Evolutionary conservation across 495 filamentous ascomycete genomes (phyloP), one percentile per base, ranked within the genome.

Genomic region (Xylona heveae): DNA sequence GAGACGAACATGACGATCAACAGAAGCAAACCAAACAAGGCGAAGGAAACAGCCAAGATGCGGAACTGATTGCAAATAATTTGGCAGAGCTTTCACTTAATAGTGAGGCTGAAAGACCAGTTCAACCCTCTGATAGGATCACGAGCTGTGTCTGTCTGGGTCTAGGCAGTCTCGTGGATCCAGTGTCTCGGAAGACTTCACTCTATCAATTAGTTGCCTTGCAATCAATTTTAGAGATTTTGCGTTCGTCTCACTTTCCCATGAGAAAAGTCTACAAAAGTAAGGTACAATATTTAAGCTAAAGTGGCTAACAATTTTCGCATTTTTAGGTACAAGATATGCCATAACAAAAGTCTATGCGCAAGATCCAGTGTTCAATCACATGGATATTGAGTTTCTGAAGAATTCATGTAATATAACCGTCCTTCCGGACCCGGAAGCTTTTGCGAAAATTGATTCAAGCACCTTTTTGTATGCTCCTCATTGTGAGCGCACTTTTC

Each of bases 291-390:
- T 31, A 12, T 12, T 16, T 21, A 3, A 19, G 13, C 8, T 20
- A 25, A 20, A 18, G 38, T 24, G 31, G 16, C 26, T 28, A 36
- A 26, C 14, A 28, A n/a, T n/a, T n/a, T n/a, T n/a, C n/a, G n/a
- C n/a, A n/a, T n/a, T n/a, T n/a, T n/a, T n/a, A n/a, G n/a, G n/a
- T n/a, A n/a, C n/a, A n/a, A n/a, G n/a, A 14, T 14, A 17, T 20
- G n/a, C 15, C 10, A 28, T 28, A 16, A 3, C 46, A 19, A 47
- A 50, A 18, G 52, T 65, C 30, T 49, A 66, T 38, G 63, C 73
- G 15, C 78, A 84, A 53, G 78, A 84, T 30, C 78, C 78, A 5
- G 42, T 64, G 39, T 81, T 80, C 52, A 79, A 68, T 32, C 26
- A 46, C 5, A 46, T 61, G 5, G 78, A 84, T 42, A 58, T 53